Base-by-base conservation (phyloP, 441 rosid genomes). In the Viola pubescens region DNA sequence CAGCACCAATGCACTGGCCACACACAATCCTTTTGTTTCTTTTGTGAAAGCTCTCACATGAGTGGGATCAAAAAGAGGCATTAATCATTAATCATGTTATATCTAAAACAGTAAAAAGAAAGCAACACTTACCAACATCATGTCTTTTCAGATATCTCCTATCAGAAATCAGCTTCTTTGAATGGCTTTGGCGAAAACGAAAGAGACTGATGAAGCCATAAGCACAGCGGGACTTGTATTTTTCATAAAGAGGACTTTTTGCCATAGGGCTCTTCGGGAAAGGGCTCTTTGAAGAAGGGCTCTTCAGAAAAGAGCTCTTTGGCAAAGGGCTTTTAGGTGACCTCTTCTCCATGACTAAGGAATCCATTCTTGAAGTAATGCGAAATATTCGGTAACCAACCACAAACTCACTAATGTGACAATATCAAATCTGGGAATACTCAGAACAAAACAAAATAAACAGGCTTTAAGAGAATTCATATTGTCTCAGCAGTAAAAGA, bases 181-280 rank as follows among this genome's bases (percentile, higher is more conserved):
- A 74, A 53, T 71, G 72, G 8, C 69, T 68, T 58, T 75, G 77
- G 48, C 82, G 74, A 60, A 88, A 78, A 65, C 71, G 81, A 41
- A 84, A 83, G 64, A 83, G 75, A 38, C 74, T 73, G 45, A 82
- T 75, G 40, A 88, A 67, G 62, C 85, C 61, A 79, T 79, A 78
- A 9, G 80, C 81, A 49, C 96, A 85, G 65, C 87, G 81, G 11
- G 96, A 82, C 79, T 81, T 83, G 70, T 83, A 79, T 56, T 63
- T 74, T 70, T 85, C 88, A 60, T 75, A 78, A 43, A 75, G 37
- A 26, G 34, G 34, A 26, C 34, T 26, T 26, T 26, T 26, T 2
- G 34, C 2, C 48, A 72, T 70, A 48, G 90, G 92, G 70, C 86
- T 88, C 74, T 70, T 78, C 3, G 58, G 52, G 41, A 56, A 12